These are phyloP conservation scores for Staphylotrichum longicolle DNA, from an alignment of 495 filamentous ascomycete species.

Conservation along the genomic window DNA sequence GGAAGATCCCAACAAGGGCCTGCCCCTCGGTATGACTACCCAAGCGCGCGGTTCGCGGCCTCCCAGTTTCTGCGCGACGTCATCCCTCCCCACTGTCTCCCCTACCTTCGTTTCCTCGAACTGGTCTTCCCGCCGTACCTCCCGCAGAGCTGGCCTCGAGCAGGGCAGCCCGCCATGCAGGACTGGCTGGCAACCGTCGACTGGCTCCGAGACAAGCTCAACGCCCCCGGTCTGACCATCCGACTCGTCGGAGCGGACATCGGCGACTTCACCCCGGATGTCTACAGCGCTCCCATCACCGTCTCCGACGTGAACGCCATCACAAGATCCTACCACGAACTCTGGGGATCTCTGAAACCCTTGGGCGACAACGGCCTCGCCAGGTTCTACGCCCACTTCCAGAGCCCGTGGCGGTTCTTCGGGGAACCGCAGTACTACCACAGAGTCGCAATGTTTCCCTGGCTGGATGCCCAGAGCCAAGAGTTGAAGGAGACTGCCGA, in stretches of 20 bases:
- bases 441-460: no score
- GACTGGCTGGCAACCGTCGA: slow-evolving; percentile 2
- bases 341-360: not conserved
- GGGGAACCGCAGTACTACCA: not conserved
- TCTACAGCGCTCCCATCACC: not conserved
- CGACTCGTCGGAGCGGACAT: not conserved
- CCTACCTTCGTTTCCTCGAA: not conserved
- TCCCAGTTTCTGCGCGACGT: slow-evolving; percentile 9
- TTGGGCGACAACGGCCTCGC: not conserved
- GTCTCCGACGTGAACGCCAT: not conserved
- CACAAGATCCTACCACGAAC: not conserved
- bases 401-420: not conserved
- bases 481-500: not conserved
- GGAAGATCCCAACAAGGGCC: not conserved
- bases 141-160: not conserved
- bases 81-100: slow-evolving; percentile 1
- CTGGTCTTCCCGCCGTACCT: slow-evolving; percentile 2
- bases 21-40: slow-evolving; percentile 1
- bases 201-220: slow-evolving; percentile 1
- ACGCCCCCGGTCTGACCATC: not conserved
- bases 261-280: not conserved
- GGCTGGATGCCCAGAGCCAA: no score
- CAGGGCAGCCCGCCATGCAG: not conserved
- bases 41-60: not conserved
- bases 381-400: slow-evolving; percentile 2